Evolutionary conservation across 805 yeast species (phyloP), one percentile per base, ranked within the genome.

Genomic region (Komagataella populi): DNA sequence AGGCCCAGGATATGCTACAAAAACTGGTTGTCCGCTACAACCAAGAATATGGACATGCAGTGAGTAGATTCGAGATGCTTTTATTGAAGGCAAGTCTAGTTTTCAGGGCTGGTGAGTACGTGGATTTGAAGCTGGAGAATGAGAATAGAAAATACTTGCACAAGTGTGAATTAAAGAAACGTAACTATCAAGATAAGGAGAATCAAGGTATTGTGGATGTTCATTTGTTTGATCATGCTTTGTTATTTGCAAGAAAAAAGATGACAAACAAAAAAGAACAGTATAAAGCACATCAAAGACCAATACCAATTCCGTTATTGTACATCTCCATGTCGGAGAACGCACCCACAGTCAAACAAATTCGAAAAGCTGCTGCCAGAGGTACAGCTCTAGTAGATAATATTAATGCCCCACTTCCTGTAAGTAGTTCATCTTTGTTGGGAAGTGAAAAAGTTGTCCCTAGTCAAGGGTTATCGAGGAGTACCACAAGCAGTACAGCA

Each of bases 31-130:
- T 75, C 24, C 78, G 85, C 62, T 84, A 87, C 56, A 88, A 93
- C 64, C 75, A 79, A 49, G 97, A 90, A 58, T 82, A 95, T 45
- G 99, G 99, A 68, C 90, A 84, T 58, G 87, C 95, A 30, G 89
- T 93, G 44, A 96, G 91, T 70, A 76, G 96, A 56, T 88, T 89
- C 68, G 87, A 90, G 56, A 76, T 93, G 54, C 84, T 89, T 71
- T 82, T 89, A 49, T 74, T 93, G 63, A 86, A 87, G 60, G 96
- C 87, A 64, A 82, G 87, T 50, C 74, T 93, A 54, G 83, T 88
- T 30, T 84, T 83, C 69, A 76, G 85, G 55, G 83, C 83, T 4
- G 89, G 88, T 54, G 96, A 90, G 59, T 79, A 83, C 60, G 90
- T 84, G 57, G 95, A 91, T 62, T 73, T 93, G 69, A 88, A 87